Base-by-base conservation (phyloP, 2,329 filamentous ascomycete species). In the Cercospora nicotianae region DNA sequence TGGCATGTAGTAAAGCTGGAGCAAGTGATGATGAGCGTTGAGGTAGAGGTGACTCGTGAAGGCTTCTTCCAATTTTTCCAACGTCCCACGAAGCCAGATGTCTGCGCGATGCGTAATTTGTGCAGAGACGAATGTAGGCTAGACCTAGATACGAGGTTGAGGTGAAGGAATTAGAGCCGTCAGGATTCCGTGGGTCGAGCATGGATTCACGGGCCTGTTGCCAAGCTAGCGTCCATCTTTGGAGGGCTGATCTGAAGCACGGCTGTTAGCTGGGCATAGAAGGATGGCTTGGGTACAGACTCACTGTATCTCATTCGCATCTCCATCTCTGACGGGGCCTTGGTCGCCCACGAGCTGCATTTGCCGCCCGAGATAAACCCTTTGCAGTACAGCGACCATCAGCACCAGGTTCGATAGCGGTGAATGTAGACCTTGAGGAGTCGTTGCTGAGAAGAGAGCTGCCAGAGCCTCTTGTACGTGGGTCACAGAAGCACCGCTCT, bases 281-380 rank as follows among this genome's bases (percentile, higher is more conserved):
- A 3, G 33, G 8, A n/a, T 51, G 45, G 36, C 36, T 6, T 13
- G n/a, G 60, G 9, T 7, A 51, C 20, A 51, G 1, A 30, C 60
- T 63, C 5, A 63, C 33, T 65, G 30, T 26, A 65, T 45, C 39
- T 65, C 63, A 73, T 39, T 28, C n/a, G 45, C 36, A 7, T 61
- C 48, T 2, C 58, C 36, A 23, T 60, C n/a, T 66, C 60, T 42
- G 20, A 66, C 23, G 3, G 33, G 42, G 5, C 45, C n/a, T 51
- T 53, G 20, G 23, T 33, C 16, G 45, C 45, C 45, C 31, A 55
- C 16, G 10, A 66, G 16, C 20, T 66, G 58, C 60, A 66, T 63
- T 28, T 66, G 64, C 55, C 63, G 26, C 2, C 48, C 48, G 5
- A 65, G 53, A 26, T 65, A 58, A 3, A 65, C 26, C 8, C 63